Evolutionary conservation across 805 yeast species (phyloP).

Genomic region (Ogataea kodamae): DNA sequence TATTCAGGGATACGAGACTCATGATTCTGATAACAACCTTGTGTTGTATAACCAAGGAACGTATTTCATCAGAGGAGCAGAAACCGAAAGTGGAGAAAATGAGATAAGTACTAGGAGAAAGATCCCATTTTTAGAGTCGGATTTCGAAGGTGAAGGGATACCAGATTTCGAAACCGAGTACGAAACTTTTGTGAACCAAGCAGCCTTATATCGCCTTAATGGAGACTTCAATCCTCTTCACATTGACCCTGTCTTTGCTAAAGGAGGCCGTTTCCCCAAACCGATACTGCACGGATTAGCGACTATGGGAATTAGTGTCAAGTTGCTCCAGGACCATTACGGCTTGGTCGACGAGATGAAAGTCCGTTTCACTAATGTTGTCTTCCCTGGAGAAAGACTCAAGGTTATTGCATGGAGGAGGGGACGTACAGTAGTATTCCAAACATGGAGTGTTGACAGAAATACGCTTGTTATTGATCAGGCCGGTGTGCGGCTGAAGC

Average conservation of each 20-base stretch:
- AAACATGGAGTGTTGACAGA: slow-evolving; percentile 77
- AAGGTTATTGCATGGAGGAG: slow-evolving; percentile 81
- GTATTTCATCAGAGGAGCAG: slow-evolving; percentile 74
- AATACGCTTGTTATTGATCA: slow-evolving; percentile 74
- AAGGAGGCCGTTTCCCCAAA: slow-evolving; percentile 74
- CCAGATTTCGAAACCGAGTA: slow-evolving; percentile 67
- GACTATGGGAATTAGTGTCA: slow-evolving; percentile 77
- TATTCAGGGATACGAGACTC: slow-evolving; percentile 68
- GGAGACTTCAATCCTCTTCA: slow-evolving; percentile 96
- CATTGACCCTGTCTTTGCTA: slow-evolving; percentile 88
- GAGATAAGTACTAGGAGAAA: slow-evolving; percentile 43
- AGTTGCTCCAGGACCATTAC: slow-evolving; percentile 70
- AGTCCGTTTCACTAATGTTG: slow-evolving; percentile 86
- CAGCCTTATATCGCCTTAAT: slow-evolving; percentile 84
- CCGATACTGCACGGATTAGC: slow-evolving; percentile 95
- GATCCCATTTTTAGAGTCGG: slow-evolving; percentile 56
- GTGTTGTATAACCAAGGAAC: slow-evolving; percentile 81
- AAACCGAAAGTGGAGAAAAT: slow-evolving; percentile 51
- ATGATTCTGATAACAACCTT: slow-evolving; percentile 66
- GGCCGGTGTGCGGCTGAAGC: slow-evolving; percentile 70
- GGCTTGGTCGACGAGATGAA: slow-evolving; percentile 84
- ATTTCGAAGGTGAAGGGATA: slow-evolving; percentile 48
- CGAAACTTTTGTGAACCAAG: slow-evolving; percentile 66
- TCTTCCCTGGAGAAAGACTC: slow-evolving; percentile 91
- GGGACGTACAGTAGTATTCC: slow-evolving; percentile 69